Percentiles rank a stretch among this genome's conserved stretches.
These are phyloP conservation scores for Platismatia glauca DNA, from an alignment of 495 filamentous ascomycete genomes.

Conservation along the genomic window DNA sequence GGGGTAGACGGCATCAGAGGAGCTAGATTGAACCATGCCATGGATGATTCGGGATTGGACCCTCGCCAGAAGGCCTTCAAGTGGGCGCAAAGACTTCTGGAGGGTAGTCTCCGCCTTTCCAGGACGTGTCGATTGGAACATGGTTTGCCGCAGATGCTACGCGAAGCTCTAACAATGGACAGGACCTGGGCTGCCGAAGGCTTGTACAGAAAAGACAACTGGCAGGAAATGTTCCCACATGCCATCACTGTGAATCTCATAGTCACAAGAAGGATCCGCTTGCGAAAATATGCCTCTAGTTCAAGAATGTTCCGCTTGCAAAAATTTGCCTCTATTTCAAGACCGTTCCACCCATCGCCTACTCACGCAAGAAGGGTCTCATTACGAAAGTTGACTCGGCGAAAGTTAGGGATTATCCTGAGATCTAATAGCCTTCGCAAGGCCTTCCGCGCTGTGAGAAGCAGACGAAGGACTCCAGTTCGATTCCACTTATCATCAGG, in stretches of 20 bases:
- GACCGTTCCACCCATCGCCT: too few relatives aligned
- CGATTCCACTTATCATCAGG: not conserved
- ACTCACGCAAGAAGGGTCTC: not conserved
- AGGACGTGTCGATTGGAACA: not conserved
- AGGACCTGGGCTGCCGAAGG: constrained; percentile 12
- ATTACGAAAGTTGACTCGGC: not conserved
- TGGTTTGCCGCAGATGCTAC: constrained; percentile 10
- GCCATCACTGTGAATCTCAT: not conserved
- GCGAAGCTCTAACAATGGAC: constrained; percentile 18
- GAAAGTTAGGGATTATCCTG: not conserved
- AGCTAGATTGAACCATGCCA: not conserved
- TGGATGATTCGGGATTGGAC: not conserved
- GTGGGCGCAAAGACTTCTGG: not conserved
- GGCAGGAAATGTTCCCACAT: not conserved
- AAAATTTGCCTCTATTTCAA: too few relatives aligned
- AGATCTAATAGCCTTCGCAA: not conserved
- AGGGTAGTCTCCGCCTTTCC: constrained; percentile 8
- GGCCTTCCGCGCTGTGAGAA: too few relatives aligned
- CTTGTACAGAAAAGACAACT: constrained; percentile 4
- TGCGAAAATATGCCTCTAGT: too few relatives aligned
- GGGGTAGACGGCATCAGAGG: not conserved
- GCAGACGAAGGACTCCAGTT: not conserved
- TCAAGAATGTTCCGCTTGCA: too few relatives aligned
- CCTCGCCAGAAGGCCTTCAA: not conserved
- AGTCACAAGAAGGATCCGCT: not conserved